These are phyloP conservation scores for Teunomyces tritomae DNA, from an alignment of 805 yeast species.

Conservation along the genomic window DNA sequence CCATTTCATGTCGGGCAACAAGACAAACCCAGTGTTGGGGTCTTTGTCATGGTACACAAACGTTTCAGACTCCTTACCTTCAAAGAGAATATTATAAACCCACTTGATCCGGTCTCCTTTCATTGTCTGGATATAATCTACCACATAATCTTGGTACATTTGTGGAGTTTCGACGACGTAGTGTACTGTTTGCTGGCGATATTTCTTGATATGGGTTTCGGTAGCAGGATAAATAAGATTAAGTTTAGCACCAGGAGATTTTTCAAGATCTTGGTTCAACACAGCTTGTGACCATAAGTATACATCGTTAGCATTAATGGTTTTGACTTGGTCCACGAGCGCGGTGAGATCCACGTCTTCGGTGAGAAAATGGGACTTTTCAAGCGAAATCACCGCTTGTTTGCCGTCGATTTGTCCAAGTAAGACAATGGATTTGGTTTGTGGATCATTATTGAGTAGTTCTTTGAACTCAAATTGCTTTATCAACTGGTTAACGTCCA, in stretches of 20 bases:
- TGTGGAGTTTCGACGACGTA: conserved; percentile 80
- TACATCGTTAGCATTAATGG: conserved; percentile 72
- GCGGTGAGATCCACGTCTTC: conserved; percentile 14
- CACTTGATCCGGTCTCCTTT: conserved; percentile 78
- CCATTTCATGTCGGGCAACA: conserved; percentile 97
- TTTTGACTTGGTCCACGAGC: conserved; percentile 19
- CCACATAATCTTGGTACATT: conserved; percentile 56
- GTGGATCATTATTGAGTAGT: conserved; percentile 59
- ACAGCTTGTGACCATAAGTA: conserved; percentile 76
- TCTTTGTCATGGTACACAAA: conserved; percentile 65
- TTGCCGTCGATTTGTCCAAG: conserved; percentile 63
- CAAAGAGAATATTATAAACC: conserved; percentile 80
- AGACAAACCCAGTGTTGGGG: conserved; percentile 58
- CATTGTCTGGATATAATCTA: conserved; percentile 76
- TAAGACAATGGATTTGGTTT: conserved; percentile 60
- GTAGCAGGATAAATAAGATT: conserved; percentile 90
- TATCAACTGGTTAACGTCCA: conserved; percentile 23
- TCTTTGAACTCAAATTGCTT: conserved; percentile 43
- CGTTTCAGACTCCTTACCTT: conserved; percentile 82
- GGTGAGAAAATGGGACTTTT: conserved; percentile 62
- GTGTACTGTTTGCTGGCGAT: conserved; percentile 56
- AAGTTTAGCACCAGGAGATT: conserved; percentile 61
- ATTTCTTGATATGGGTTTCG: conserved; percentile 76
- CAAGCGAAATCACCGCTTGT: conserved; percentile 69
- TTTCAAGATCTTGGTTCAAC: conserved; percentile 44